Base-by-base conservation (phyloP, 1,139 yeast genomes). In the Taphrina populina region DNA sequence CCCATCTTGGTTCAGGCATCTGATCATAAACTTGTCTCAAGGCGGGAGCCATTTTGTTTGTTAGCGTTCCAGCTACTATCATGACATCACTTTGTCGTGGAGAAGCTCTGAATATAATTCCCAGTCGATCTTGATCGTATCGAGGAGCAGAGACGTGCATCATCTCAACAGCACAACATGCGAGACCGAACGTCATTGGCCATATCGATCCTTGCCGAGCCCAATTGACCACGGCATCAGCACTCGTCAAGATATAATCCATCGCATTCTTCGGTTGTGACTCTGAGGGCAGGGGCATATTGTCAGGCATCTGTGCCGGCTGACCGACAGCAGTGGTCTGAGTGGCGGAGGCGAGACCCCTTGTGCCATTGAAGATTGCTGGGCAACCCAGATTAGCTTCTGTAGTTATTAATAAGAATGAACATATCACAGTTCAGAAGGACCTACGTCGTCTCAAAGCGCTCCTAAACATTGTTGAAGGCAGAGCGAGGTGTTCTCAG, bases 71-170 rank as follows among this genome's bases (percentile, higher is more conserved):
- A 2, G 95, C 95, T 60, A 87, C 95, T 74, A 87, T 87, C 87
- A 87, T 85, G 64, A 87, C 84, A 79, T 87, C 95, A 4, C 94
- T 82, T 71, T 87, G 95, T 74, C 95, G 86, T 58, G 95, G 95
- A 43, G 95, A 84, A 34, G 95, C 95, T 76, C 95, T 83, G 80
- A 87, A 87, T 79, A 87, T 87, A 69, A 87, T 86, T 66, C 95
- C 95, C 69, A 87, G 76, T 70, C 95, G 81, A 75, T 87, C 95
- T 74, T 87, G 95, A 74, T 87, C 95, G 73, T 87, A 87, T 70
- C 95, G 78, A 61, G 95, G 95, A 59, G 95, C 82, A 26, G 95
- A 87, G 43, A 84, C 87, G 72, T 87, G 95, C 95, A 87, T 87
- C 95, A 87, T 87, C 73, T 87, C 95, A 45, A 87, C 95, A 61